These are phyloP conservation scores for Ceratobasidium sp. DNA, from an alignment of 1,284 basidiomycete species.

Conservation along the genomic window DNA sequence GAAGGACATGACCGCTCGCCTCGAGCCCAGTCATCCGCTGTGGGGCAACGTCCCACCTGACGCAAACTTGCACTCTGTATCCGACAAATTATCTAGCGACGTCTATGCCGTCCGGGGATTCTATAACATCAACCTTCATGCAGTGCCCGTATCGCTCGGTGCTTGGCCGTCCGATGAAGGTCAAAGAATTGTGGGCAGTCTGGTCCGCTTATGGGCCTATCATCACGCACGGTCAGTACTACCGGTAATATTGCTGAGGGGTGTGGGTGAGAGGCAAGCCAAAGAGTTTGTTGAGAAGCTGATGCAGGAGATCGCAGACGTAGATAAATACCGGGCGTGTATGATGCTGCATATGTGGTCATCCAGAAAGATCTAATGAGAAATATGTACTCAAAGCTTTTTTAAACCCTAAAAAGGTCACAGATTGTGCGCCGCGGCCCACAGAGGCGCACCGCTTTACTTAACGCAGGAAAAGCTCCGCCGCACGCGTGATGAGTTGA, in stretches of 20 bases:
- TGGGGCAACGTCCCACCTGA: background rate
- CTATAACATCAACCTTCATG: background rate
- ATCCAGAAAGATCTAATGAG: too few relatives aligned
- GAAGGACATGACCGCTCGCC: slow-evolving; percentile 12
- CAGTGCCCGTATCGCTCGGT: background rate
- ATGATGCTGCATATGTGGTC: too few relatives aligned
- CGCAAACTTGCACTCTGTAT: background rate
- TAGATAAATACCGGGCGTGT: too few relatives aligned
- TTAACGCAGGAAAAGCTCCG: too few relatives aligned
- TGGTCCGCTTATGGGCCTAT: background rate
- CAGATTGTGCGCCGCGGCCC: too few relatives aligned
- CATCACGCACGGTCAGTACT: background rate
- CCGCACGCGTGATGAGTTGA: too few relatives aligned
- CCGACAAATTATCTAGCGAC: background rate
- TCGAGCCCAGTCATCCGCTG: slow-evolving; percentile 4
- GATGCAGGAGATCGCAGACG: too few relatives aligned
- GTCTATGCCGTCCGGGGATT: background rate
- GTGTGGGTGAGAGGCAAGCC: background rate
- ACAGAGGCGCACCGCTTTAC: too few relatives aligned
- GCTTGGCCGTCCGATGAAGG: slow-evolving; percentile 15
- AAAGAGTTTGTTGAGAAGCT: background rate
- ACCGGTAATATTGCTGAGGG: background rate
- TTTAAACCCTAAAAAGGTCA: too few relatives aligned
- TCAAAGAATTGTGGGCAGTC: background rate
- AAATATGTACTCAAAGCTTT: too few relatives aligned